Evolutionary conservation across 2,329 filamentous ascomycete genomes (phyloP), one percentile per base, ranked within the genome.

Genomic region (Colletotrichum salicis): DNA sequence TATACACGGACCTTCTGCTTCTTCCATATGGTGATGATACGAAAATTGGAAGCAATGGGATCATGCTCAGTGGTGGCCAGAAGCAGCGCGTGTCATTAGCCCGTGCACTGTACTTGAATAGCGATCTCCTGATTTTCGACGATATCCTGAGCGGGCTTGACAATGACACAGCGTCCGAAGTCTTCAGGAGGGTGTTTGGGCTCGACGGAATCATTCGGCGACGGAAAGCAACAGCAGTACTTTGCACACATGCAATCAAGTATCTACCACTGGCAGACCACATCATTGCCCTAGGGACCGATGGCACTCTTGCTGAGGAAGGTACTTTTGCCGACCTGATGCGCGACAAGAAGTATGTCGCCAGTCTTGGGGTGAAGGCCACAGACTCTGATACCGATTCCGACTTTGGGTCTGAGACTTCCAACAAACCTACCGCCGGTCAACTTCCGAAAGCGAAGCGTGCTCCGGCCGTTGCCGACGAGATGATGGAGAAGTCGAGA

Each of bases 241-340:
- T 74, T 1, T 78, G 80, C 54, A 81, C 78, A 1, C 80, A 82
- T 54, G 79, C 79, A 0, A 72, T 81, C 5, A 74, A 76, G 0
- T 77, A 79, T 57, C 64, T 84, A 4, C 78, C 80, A 0, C 74
- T 75, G 45, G 84, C 79, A 66, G 84, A 89, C 56, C 82, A 86
- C 41, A 83, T 89, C 8, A 82, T 89, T 51, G 84, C 83, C 0
- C 80, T 89, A 0, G 81, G 81, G 0, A 45, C 74, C 0, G 80
- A 82, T 11, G 86, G 86, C 0, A 79, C 74, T 0, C 71, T 88
- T 1, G 76, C 83, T 0, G 85, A 88, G 37, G 82, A 88, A 45
- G 73, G 73, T 1, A 79, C 73, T 1, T 85, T 83, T 33, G 64
- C 77, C 2, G 75, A 81, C 19, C 77, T 85, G 13, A 70, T 73